Conservation (phyloP, 345 rosid genomes). For the Gossypium ekmanianum region DNA sequence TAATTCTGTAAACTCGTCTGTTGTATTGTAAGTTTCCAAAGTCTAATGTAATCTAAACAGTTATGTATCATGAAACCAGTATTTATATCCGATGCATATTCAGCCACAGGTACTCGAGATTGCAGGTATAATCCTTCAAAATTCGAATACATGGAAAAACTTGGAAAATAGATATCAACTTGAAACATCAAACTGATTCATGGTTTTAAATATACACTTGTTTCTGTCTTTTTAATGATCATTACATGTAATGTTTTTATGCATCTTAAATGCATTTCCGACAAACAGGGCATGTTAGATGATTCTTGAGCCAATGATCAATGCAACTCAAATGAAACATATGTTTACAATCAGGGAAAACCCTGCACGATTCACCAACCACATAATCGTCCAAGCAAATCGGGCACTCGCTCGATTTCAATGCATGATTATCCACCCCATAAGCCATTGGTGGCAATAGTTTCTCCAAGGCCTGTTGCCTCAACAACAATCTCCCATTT, state of each 20-base stretch:
- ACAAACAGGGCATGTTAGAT: constrained; percentile 16
- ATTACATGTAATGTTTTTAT: neutral
- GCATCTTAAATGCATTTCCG: constrained; percentile 5
- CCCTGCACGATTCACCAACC: constrained; percentile 20
- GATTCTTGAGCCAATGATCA: constrained; percentile 8
- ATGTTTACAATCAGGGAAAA: constrained; percentile 26
- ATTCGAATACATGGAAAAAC: neutral
- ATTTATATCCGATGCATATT: neutral
- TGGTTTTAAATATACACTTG: neutral
- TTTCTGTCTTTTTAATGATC: neutral
- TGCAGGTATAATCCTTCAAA: neutral
- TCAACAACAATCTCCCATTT: neutral
- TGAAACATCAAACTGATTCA: neutral
- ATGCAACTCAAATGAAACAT: constrained; percentile 22
- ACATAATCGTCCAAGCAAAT: constrained; percentile 36
- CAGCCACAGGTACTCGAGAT: no score
- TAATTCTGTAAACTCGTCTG: neutral
- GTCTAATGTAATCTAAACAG: neutral
- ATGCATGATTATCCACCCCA: neutral
- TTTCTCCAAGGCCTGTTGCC: constrained; percentile 7
- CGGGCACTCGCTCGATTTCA: constrained; percentile 22
- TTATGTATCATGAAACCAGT: neutral
- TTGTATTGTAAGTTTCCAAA: neutral
- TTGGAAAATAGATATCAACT: neutral
- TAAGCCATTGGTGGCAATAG: constrained; percentile 3